These are phyloP conservation scores for Climacium dendroides DNA, from an alignment of 225 moss, liverwort and hornwort species.

Conservation along the genomic window DNA sequence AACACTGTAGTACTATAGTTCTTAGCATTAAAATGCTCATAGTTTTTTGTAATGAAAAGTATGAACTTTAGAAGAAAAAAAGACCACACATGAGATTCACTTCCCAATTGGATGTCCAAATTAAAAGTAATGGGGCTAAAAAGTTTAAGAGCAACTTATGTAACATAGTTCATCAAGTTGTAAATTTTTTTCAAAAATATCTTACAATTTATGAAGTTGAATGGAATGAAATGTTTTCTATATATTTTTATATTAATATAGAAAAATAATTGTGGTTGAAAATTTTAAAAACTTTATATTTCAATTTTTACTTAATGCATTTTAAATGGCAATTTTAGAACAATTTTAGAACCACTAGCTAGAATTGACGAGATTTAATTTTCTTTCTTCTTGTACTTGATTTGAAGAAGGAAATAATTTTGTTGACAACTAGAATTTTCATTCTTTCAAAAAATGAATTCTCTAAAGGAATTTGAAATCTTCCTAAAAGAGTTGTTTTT, in stretches of 20 bases:
- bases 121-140: neutral
- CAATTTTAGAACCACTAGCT: neutral
- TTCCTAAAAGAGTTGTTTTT: neutral
- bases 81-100: no score
- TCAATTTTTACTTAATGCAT: neutral
- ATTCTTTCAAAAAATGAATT: neutral
- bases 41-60: no score
- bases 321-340: neutral
- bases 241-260: neutral
- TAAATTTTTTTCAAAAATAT: neutral
- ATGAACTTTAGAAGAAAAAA: no score
- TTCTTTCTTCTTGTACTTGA: neutral
- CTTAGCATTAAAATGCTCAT: no score
- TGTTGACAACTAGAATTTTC: rapidly evolving
- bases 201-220: neutral
- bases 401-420: neutral
- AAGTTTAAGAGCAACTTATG: neutral
- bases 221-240: neutral
- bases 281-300: neutral
- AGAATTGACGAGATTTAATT: neutral
- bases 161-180: rapidly evolving
- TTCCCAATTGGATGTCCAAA: neutral
- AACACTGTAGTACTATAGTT: no score
- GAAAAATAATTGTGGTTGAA: neutral
- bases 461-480: neutral